These are phyloP conservation scores for Chimonanthus praecox DNA, from an alignment of 164 flowering plant species.

Conservation along the genomic window DNA sequence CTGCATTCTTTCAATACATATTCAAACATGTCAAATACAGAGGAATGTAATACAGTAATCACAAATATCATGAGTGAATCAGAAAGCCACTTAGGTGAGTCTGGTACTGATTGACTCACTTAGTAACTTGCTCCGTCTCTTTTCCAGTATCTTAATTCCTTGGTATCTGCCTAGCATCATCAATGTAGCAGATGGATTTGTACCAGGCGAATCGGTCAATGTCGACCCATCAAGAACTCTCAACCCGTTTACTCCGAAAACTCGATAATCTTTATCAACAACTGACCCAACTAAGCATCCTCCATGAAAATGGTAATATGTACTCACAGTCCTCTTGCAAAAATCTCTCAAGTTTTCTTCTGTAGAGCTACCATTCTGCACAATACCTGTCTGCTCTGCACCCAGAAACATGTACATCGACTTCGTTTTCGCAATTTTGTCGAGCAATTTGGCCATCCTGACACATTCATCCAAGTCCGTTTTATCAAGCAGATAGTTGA, in stretches of 20 bases:
- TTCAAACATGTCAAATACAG: no score
- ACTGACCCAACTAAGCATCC: constrained; percentile 37
- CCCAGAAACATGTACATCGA: constrained; percentile 22
- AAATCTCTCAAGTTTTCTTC: constrained; percentile 20
- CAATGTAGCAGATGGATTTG: constrained; percentile 42
- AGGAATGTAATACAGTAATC: no score
- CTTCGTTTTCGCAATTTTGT: constrained; percentile 20
- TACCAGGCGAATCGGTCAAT: constrained; percentile 36
- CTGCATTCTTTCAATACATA: no score
- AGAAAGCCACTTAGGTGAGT: no score
- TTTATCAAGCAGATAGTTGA: constrained; percentile 28
- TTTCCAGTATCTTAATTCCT: constrained; percentile 11
- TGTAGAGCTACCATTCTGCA: neutral
- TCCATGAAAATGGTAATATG: constrained; percentile 38
- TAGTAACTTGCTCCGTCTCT: neutral
- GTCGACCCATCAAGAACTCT: constrained; percentile 46
- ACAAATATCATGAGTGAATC: no score
- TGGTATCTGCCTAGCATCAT: constrained; percentile 38
- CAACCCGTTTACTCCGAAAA: constrained; percentile 30
- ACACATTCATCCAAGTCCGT: constrained; percentile 28
- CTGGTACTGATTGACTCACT: no score
- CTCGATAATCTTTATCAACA: constrained; percentile 32
- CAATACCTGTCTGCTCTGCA: neutral
- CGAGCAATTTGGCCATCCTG: constrained; percentile 12
- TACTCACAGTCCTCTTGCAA: constrained; percentile 30